These are phyloP conservation scores for Cystobasidiaceae sp. DNA, from an alignment of 1,284 basidiomycete genomes.

Conservation along the genomic window DNA sequence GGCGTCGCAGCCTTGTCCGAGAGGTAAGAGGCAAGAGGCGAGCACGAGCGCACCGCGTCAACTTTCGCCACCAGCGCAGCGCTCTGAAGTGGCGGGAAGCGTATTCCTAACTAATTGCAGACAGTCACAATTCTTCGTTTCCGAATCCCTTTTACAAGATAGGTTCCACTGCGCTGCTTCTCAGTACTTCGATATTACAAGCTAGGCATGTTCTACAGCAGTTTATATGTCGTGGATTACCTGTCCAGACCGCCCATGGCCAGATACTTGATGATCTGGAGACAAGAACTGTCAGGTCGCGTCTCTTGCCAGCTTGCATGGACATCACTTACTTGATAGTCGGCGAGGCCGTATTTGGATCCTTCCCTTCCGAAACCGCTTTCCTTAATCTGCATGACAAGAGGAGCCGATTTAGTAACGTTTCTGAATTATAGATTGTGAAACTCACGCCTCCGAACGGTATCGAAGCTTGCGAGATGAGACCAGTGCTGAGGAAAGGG, in stretches of 20 bases:
- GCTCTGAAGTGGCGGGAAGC: too few relatives aligned
- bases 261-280: constrained; percentile 28
- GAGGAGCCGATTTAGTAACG: not conserved
- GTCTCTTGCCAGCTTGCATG: not conserved
- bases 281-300: not conserved
- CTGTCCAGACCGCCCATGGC: constrained; percentile 27
- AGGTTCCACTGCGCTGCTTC: too few relatives aligned
- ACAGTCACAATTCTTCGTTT: too few relatives aligned
- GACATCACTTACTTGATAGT: constrained; percentile 20
- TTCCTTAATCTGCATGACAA: constrained; percentile 65
- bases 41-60: too few relatives aligned
- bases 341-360: constrained; percentile 31
- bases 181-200: too few relatives aligned
- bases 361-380: constrained; percentile 61
- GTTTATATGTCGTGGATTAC: too few relatives aligned
- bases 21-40: too few relatives aligned
- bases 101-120: too few relatives aligned
- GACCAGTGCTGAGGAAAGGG: constrained; percentile 62
- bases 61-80: too few relatives aligned
- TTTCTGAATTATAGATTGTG: not conserved
- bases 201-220: too few relatives aligned
- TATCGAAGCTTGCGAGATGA: constrained; percentile 71
- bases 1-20: too few relatives aligned
- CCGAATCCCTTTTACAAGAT: too few relatives aligned
- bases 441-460: constrained; percentile 87